Base-by-base conservation (phyloP, 2,329 filamentous ascomycete species). In the Alternaria metachromatica region DNA sequence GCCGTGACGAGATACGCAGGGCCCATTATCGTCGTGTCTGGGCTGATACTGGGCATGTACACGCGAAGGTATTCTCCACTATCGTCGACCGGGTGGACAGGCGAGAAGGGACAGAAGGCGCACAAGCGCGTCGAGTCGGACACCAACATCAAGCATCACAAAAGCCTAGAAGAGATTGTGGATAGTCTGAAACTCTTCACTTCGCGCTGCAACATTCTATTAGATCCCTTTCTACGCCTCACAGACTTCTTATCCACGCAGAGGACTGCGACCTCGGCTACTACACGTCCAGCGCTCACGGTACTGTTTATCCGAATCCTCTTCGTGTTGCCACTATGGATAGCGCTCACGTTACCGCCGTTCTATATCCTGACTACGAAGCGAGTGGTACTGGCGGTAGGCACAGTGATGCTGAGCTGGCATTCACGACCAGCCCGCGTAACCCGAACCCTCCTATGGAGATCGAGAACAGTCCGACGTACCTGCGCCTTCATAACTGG, bases 161-260 rank as follows among this genome's bases (percentile, higher is more conserved):
- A 97, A 84, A 97, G 94, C 55, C 82, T 99, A 56, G 96, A 99
- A 78, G 96, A 99, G 82, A 99, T 99, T 64, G 92, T 99, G 60
- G 94, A 98, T 72, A 97, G 93, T 0, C 83, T 99, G 48, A 93
- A 94, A 78, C 89, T 94, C 69, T 93, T 99, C 71, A 98, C 95
- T 0, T 92, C 91, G 6, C 88, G 96, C 53, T 97, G 96, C 81
- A 97, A 97, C 79, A 91, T 97, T 56, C 84, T 99, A 18, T 86
- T 98, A 55, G 94, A 97, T 73, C 96, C 96, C 3, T 87, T 98
- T 59, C 85, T 97, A 48, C 89, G 92, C 68, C 85, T 98, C 78
- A 97, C 94, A 6, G 94, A 98, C 78, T 97, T 97, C 75, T 85
- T 99, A 25, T 96, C 92, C 64, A 97, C 94, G 0, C 94, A 97